Evolutionary conservation across 2,329 filamentous ascomycete species (phyloP).

Genomic region (Xylaria sp.): DNA sequence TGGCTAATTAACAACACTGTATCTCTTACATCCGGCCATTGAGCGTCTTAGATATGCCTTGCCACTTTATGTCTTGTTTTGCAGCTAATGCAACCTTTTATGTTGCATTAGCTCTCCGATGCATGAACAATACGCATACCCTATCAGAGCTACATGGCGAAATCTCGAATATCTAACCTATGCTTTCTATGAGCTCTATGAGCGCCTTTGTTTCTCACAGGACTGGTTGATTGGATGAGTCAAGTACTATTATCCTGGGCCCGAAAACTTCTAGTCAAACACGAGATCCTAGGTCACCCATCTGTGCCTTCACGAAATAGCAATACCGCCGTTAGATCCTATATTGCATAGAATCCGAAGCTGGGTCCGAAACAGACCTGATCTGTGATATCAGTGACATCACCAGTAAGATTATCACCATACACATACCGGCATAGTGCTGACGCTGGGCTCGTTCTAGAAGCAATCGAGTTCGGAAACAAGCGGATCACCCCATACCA

Average conservation of each 20-base stretch:
- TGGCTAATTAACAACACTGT: too few species aligned
- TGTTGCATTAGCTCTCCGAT: not conserved
- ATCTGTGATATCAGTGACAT: not conserved
- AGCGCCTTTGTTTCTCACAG: not conserved
- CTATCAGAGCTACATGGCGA: not conserved
- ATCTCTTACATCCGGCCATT: too few species aligned
- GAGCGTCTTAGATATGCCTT: not conserved
- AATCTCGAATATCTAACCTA: not conserved
- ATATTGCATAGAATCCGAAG: not conserved
- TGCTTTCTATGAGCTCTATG: not conserved
- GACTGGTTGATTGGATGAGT: not conserved
- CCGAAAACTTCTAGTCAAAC: not conserved
- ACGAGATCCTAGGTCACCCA: not conserved
- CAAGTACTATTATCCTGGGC: not conserved
- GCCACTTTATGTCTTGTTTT: constrained; percentile 3
- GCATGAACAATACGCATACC: not conserved
- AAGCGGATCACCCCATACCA: not conserved
- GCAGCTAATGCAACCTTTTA: not conserved
- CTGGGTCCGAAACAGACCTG: not conserved
- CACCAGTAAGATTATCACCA: not conserved
- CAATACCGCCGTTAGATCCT: not conserved
- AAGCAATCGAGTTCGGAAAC: not conserved
- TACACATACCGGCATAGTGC: not conserved
- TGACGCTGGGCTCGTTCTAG: not conserved
- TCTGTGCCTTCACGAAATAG: not conserved